Evolutionary conservation across 345 rosid genomes (phyloP), one percentile per base, ranked within the genome.

Genomic region (Lumnitzera littorea): DNA sequence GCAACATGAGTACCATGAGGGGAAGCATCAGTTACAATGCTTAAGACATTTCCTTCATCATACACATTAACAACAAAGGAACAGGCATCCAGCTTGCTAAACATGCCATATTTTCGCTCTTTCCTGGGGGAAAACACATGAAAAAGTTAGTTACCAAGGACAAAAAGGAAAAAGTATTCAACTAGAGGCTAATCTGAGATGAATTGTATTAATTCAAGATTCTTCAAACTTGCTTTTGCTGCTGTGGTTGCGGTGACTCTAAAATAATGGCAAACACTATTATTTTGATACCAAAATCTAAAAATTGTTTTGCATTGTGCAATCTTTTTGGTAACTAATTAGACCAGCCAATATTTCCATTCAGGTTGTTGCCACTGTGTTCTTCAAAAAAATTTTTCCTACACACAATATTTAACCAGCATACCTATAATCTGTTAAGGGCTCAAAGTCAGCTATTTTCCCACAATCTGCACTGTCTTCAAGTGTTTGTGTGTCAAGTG

Each of bases 1-100:
- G 98, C 85, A 72, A 92, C 98, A 85, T 92, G 98, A 77, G 98
- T 92, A 24, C 91, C 98, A 62, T 92, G 98, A 65, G 97, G 91
- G 62, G 97, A 92, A 79, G 94, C 23, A 79, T 92, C 98, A 2
- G 98, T 92, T 51, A 92, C 97, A 48, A 94, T 85, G 60, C 99
- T 89, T 63, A 94, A 75, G 67, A 85, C 66, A 57, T 87, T 89
- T 58, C 97, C 97, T 62, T 87, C 91, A 64, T 81, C 82, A 63
- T 84, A 89, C 57, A 94, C 82, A 67, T 89, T 94, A 60, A 75
- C 80, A 63, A 87, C 95, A 74, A 82, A 84, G 60, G 97, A 67
- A 74, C 99, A 94, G 25, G 96, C 96, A 76, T 94, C 99, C 67
- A 94, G 70, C 82, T 87, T 86, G 90, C 97, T 92, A 76, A 87